Percentiles rank a stretch among this genome's conserved stretches.
Conservation (phyloP, 2,329 filamentous ascomycete species). For the Paraphoma chrysanthemicola region DNA sequence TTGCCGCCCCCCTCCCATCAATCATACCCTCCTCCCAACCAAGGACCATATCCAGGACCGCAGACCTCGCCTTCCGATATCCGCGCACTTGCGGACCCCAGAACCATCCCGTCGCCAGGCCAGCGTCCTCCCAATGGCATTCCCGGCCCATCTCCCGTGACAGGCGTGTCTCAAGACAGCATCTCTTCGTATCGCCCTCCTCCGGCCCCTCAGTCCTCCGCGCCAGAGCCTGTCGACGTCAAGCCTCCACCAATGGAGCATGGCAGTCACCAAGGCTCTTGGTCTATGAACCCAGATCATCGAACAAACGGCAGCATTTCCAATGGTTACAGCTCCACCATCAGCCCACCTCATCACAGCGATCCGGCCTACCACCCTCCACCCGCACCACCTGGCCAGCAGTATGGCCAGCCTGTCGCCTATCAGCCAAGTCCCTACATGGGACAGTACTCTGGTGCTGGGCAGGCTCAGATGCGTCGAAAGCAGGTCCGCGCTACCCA, state of each 20-base stretch:
- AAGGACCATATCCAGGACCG: constrained; percentile 26
- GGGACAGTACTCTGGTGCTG: constrained; percentile 33
- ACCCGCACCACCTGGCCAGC: constrained; percentile 32
- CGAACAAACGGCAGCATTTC: constrained; percentile 40
- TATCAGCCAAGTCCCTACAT: constrained; percentile 40
- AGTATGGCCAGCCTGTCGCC: constrained; percentile 37
- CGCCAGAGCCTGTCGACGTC: constrained; percentile 30
- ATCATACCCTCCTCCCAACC: constrained; percentile 27
- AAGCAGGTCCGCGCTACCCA: constrained; percentile 49
- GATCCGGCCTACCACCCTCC: constrained; percentile 42
- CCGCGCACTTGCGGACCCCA: constrained; percentile 41
- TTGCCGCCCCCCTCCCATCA: constrained; percentile 29
- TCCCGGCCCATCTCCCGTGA: constrained; percentile 36
- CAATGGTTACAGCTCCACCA: constrained; percentile 41
- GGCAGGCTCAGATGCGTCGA: constrained; percentile 32
- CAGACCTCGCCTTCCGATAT: constrained; percentile 35
- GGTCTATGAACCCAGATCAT: constrained; percentile 42
- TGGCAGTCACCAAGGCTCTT: constrained; percentile 40
- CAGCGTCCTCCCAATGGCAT: constrained; percentile 44
- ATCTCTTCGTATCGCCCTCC: constrained; percentile 42
- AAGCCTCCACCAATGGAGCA: constrained; percentile 45
- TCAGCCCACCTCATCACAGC: constrained; percentile 38
- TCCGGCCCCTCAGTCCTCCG: constrained; percentile 37
- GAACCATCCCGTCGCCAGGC: constrained; percentile 41
- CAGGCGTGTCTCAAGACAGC: constrained; percentile 41